A percentile compares a stretch with the other conserved stretches of the same genome.
phyloP scores from a whole-genome alignment of 768 basidiomycete genomes.

The Trametes elegans region DNA sequence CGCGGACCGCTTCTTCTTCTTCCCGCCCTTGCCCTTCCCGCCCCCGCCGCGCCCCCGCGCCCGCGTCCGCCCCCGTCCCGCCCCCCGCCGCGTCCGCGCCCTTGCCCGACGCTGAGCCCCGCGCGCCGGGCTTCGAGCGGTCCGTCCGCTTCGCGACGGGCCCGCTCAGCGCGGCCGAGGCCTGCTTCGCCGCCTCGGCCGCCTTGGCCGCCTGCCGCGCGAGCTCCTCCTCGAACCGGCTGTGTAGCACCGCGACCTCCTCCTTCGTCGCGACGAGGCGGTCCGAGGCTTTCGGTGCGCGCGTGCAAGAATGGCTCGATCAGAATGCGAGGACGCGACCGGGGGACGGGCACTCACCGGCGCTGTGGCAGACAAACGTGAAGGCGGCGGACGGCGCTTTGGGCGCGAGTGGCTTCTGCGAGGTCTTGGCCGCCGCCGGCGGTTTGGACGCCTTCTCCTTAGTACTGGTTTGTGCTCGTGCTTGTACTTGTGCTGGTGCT shows the following conservation, averaged over 20 bases:
- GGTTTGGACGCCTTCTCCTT: too few relatives aligned
- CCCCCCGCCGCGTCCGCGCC: constrained; percentile 29
- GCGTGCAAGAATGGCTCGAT: constrained; percentile 1
- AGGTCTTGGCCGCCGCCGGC: constrained; percentile 22
- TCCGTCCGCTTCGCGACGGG: constrained; percentile 38
- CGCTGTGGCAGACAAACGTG: constrained; percentile 57
- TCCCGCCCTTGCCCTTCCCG: constrained; percentile 36
- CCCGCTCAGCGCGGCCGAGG: constrained; percentile 39
- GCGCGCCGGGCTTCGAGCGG: constrained; percentile 33
- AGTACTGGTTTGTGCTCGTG: neutral
- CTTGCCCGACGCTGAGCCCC: constrained; percentile 21
- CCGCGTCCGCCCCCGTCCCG: constrained; percentile 38
- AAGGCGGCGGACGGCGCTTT: constrained; percentile 47
- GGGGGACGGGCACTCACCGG: constrained; percentile 59
- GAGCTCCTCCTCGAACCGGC: constrained; percentile 72
- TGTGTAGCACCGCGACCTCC: constrained; percentile 63
- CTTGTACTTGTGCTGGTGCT: neutral
- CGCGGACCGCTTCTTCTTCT: constrained; percentile 94
- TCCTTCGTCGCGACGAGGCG: constrained; percentile 65
- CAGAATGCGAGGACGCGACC: constrained; percentile 23
- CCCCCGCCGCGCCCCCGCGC: constrained; percentile 12
- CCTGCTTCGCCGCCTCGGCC: constrained; percentile 48
- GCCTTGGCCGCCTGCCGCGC: constrained; percentile 63
- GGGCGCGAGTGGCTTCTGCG: constrained; percentile 20
- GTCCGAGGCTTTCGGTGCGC: constrained; percentile 57